Evolutionary conservation across 371 early-diverging fungal genomes (phyloP), one percentile per base, ranked within the genome.

Genomic region (Blastocladiella emersonii): DNA sequence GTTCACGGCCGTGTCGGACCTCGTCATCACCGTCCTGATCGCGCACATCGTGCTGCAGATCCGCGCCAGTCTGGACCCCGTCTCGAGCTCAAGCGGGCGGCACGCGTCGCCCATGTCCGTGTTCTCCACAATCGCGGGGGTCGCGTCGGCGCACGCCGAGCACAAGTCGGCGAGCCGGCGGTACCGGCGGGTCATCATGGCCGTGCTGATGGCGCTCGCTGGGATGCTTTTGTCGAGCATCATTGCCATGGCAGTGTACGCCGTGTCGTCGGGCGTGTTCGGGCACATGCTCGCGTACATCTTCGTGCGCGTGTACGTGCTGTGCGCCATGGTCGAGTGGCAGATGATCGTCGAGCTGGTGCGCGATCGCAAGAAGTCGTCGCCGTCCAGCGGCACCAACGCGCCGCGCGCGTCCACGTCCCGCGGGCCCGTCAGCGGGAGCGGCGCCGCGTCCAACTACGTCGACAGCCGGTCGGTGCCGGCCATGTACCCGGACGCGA

Each of bases 271-370:
- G 10, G 19, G 17, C 19, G 45, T 44, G 19, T 8, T 17, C 3
- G 45, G 45, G 19, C 45, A 44, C 3, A 8, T 21, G 23, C 3
- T 44, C 17, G 45, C 45, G 23, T 44, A 8, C 45, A 3, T 44
- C 10, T 44, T 12, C 4, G 19, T 44, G 19, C 45, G 45, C 19
- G 3, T 8, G 19, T 44, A 44, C 45, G 45, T 44, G 19, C 3
- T 44, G 45, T 44, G 45, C 45, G 45, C 45, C 45, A 44, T 44
- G 45, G 23, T 44, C 45, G 45, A 44, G 45, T 44, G 45, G 45
- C 23, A 21, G 19, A 5, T 44, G 45, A 17, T 44, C 19, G 21
- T 44, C 4, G 45, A 44, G 45, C 21, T 44, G 19, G 45, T 44
- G 39, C 5, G 39, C 8, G 39, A 39, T 13, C 39, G 39, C n/a